Percentiles rank a stretch among this genome's conserved stretches.
Conservation (phyloP, 768 basidiomycete genomes). For the Amanita inopinata region DNA sequence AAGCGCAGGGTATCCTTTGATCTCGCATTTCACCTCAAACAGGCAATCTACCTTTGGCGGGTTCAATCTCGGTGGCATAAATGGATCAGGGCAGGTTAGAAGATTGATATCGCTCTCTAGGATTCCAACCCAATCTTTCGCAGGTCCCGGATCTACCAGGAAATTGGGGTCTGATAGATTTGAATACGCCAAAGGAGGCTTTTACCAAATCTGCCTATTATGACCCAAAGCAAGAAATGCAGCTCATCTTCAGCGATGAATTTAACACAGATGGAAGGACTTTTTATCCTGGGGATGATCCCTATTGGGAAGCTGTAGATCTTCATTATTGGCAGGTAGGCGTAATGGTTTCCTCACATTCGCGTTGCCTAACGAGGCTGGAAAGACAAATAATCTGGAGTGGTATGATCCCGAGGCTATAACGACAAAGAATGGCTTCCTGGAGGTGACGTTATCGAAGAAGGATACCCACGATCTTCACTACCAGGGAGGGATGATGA, state of each 20-base stretch:
- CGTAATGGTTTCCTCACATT: background rate
- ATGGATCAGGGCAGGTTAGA: slow-evolving; percentile 59
- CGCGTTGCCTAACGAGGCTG: slow-evolving; percentile 2
- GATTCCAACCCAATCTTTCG: background rate
- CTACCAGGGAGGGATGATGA: slow-evolving; percentile 64
- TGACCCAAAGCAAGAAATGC: slow-evolving; percentile 43
- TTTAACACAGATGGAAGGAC: slow-evolving; percentile 73
- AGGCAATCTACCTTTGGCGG: slow-evolving; percentile 42
- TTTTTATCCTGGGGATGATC: slow-evolving; percentile 84
- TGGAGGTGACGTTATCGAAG: slow-evolving; percentile 65
- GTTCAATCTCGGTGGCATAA: slow-evolving; percentile 72
- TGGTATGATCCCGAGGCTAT: slow-evolving; percentile 84
- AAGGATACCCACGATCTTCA: slow-evolving; percentile 62
- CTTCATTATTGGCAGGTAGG: slow-evolving; percentile 68
- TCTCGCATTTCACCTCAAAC: slow-evolving; percentile 43
- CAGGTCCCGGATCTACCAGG: slow-evolving; percentile 51
- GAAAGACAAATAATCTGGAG: slow-evolving; percentile 64
- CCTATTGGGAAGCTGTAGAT: slow-evolving; percentile 81
- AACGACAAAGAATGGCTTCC: slow-evolving; percentile 61
- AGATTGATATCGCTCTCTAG: too few species aligned
- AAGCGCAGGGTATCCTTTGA: slow-evolving; percentile 57
- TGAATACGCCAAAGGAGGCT: slow-evolving; percentile 58
- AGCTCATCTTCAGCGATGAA: slow-evolving; percentile 83
- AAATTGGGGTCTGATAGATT: slow-evolving; percentile 67
- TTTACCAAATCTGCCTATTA: slow-evolving; percentile 42